phyloP scores from a whole-genome alignment of 768 basidiomycete genomes.

The Suillus subaureus region DNA sequence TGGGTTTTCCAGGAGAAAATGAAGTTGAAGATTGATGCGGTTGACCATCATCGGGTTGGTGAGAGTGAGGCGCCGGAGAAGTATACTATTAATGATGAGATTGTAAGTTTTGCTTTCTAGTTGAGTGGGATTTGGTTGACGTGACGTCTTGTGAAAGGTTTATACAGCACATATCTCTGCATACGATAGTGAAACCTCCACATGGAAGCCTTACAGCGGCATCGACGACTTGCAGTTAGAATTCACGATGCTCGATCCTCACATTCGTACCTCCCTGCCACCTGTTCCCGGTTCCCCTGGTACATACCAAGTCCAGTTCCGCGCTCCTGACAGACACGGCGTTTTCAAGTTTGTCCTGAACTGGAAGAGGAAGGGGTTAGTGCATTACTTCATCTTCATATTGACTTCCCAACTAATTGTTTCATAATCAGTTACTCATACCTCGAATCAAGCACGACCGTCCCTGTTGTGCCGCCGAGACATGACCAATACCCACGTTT shows the following conservation, averaged over 20 bases:
- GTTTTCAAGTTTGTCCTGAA: conserved; percentile 97
- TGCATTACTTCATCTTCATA: conserved; percentile 5
- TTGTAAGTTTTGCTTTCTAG: conserved; percentile 51
- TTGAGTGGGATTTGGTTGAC: conserved; percentile 3
- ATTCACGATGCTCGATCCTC: conserved; percentile 99
- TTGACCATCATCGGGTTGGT: conserved; percentile 72
- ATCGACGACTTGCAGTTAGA: conserved; percentile 87
- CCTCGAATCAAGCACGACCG: conserved; percentile 71
- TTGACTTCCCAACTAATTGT: neutral
- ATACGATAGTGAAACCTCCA: conserved; percentile 53
- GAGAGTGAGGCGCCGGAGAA: conserved; percentile 60
- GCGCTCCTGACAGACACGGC: conserved; percentile 92
- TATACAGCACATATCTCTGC: conserved; percentile 75
- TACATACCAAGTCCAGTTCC: conserved; percentile 82
- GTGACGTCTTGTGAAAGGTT: conserved; percentile 46
- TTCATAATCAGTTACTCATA: conserved; percentile 61
- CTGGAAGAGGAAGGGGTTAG: conserved; percentile 87
- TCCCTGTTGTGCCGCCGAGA: conserved; percentile 88
- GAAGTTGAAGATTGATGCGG: conserved; percentile 76
- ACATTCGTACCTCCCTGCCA: conserved; percentile 78
- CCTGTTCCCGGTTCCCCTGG: conserved; percentile 60
- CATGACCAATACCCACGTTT: conserved; percentile 97
- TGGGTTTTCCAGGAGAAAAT: conserved; percentile 93
- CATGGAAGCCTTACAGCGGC: conserved; percentile 75
- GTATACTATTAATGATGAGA: conserved; percentile 86